Evolutionary conservation across 2,329 filamentous ascomycete species (phyloP).

Genomic region (Fusarium paranaense): DNA sequence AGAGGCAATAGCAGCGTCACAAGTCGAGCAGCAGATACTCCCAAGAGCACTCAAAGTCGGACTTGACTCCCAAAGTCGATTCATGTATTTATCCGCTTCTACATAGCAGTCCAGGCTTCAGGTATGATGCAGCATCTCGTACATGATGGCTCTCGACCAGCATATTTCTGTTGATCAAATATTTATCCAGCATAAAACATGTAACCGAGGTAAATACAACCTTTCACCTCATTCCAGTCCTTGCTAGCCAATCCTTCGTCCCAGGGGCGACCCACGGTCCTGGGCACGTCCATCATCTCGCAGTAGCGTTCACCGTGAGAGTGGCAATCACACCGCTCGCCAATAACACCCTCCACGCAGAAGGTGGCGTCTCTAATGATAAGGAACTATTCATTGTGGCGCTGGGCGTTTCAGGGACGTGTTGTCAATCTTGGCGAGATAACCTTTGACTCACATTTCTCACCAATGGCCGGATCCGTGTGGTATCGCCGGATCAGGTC

Average conservation of each 20-base stretch:
- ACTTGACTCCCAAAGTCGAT: not conserved
- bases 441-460: not conserved
- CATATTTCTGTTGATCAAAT: not conserved
- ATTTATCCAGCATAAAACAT: not conserved
- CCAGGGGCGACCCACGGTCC: not conserved
- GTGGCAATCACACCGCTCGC: not conserved
- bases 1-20: not conserved
- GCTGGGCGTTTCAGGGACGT: not conserved
- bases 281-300: not conserved
- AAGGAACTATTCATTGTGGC: not conserved
- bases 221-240: not conserved
- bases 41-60: not conserved
- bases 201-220: not conserved
- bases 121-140: not conserved
- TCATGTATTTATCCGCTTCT: not conserved
- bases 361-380: not conserved
- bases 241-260: not conserved
- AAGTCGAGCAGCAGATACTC: not conserved
- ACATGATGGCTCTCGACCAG: not conserved
- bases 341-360: not conserved
- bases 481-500: not conserved
- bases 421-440: not conserved
- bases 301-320: not conserved
- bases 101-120: not conserved
- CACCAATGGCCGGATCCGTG: not conserved